These are phyloP conservation scores for Lodderomyces pseudojiufengensis DNA, from an alignment of 1,139 yeast genomes.

Conservation along the genomic window DNA sequence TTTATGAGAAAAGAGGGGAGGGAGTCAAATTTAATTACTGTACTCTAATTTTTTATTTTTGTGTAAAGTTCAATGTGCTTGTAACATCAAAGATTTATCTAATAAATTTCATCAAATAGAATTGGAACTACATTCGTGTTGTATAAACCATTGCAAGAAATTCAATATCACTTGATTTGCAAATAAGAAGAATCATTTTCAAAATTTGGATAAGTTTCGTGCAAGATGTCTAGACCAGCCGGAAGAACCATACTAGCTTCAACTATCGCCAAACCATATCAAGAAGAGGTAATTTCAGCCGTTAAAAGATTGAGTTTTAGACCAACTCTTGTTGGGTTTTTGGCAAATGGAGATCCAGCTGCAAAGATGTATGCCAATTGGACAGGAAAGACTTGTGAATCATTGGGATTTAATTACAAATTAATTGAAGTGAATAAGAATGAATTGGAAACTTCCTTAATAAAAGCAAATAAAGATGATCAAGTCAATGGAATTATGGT, in stretches of 20 bases:
- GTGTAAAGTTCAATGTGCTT: too few relatives aligned
- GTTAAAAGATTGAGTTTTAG: conserved; percentile 48
- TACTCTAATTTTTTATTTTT: too few relatives aligned
- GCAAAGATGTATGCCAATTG: conserved; percentile 93
- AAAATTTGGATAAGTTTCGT: too few relatives aligned
- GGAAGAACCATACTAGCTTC: conserved; percentile 87
- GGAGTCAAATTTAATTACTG: too few relatives aligned
- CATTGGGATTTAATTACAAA: conserved; percentile 82
- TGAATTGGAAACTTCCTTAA: conserved; percentile 76
- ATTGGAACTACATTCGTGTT: too few relatives aligned
- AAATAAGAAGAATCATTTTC: too few relatives aligned
- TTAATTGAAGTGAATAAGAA: conserved; percentile 72
- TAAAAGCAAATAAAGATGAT: conserved; percentile 76
- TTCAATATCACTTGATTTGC: too few relatives aligned
- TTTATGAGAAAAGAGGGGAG: too few relatives aligned
- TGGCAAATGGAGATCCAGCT: conserved; percentile 93
- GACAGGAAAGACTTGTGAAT: conserved; percentile 89
- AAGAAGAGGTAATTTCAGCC: conserved; percentile 63
- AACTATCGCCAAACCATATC: conserved; percentile 76
- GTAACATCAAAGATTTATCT: too few relatives aligned
- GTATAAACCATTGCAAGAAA: too few relatives aligned
- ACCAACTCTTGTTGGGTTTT: conserved; percentile 83
- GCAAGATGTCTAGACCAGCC: conserved; percentile 31
- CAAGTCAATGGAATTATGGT: conserved; percentile 90
- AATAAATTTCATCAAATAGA: too few relatives aligned